Conservation (phyloP, 352 stramenopile genomes). For the Globisporangium paddicum region DNA sequence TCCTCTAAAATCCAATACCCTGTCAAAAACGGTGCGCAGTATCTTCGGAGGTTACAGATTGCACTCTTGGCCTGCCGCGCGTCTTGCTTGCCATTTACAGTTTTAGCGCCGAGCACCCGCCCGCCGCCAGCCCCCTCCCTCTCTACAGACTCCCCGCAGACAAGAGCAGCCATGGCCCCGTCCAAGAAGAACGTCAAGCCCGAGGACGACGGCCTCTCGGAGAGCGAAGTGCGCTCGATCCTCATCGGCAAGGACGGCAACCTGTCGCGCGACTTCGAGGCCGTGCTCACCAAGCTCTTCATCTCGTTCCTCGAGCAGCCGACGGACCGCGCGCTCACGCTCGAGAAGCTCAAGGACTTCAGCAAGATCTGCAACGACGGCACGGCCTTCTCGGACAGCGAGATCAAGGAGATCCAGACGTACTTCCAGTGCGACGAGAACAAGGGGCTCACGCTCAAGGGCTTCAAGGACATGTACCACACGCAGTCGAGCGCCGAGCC, state of each 20-base stretch:
- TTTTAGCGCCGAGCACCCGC: too few relatives aligned
- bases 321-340: slow-evolving; percentile 75
- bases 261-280: slow-evolving; percentile 80
- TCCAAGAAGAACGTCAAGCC: slow-evolving; percentile 44
- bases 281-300: slow-evolving; percentile 82
- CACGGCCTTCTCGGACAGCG: slow-evolving; percentile 82
- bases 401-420: slow-evolving; percentile 91
- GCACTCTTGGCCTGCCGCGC: slow-evolving; percentile 8
- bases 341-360: slow-evolving; percentile 86
- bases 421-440: slow-evolving; percentile 91
- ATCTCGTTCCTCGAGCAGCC: slow-evolving; percentile 79
- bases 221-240: slow-evolving; percentile 81
- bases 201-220: slow-evolving; percentile 55
- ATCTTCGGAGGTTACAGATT: slow-evolving; percentile 5
- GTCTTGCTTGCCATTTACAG: slow-evolving; percentile 10
- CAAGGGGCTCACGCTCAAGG: slow-evolving; percentile 85
- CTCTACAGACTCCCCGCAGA: too few relatives aligned
- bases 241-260: slow-evolving; percentile 81
- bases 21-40: not conserved
- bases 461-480: slow-evolving; percentile 91
- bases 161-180: slow-evolving; percentile 32
- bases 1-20: not conserved
- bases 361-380: slow-evolving; percentile 88
- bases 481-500: slow-evolving; percentile 87
- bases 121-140: too few relatives aligned